Base-by-base conservation (phyloP, 768 basidiomycete genomes). In the Lactarius evosmus region DNA sequence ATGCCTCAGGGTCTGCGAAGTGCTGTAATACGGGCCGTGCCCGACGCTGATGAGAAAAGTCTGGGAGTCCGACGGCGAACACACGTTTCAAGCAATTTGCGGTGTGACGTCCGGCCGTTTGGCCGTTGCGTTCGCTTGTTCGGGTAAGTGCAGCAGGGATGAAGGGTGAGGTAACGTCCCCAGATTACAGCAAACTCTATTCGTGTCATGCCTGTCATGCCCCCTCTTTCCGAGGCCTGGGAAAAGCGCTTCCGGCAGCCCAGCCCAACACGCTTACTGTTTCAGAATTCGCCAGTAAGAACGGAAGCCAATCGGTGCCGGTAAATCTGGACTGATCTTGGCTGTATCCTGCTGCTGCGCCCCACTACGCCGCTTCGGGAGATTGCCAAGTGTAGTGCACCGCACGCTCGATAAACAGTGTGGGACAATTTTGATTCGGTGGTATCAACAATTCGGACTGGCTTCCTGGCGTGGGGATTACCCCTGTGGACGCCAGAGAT, bases 291-390 rank as follows among this genome's bases (percentile, higher is more conserved):
- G 46, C 40, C 40, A 49, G 53, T 50, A 64, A 60, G 58, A 60
- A 64, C 34, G 44, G 58, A 63, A 63, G 62, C 52, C 62, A 63
- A 63, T 59, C 57, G 52, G 57, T 60, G 27, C 12, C 34, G 22
- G 54, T 17, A 27, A 58, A 55, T 60, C 63, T 49, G 58, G 36
- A 55, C 40, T 16, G 27, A 7, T 41, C 33, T 40, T 32, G 54
- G 5, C 34, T 38, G 33, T 27, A 29, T 22, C 55, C 30, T 22
- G 22, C 34, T 38, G 44, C 36, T 30, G 46, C 32, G 7, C 22
- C 41, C 51, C 38, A 53, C 19, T 4, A 58, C n/a, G 14, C 17
- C 9, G 50, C 19, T 44, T 63, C 33, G 16, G 22, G 53, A 12
- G 34, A 22, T 27, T 33, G 46, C 27, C 34, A 29, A 36, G 38